Percentiles rank a stretch among this genome's conserved stretches.
Evolutionary conservation across 108 stramenopile species (phyloP).

Genomic region (Nannochloropsis oceanica): DNA sequence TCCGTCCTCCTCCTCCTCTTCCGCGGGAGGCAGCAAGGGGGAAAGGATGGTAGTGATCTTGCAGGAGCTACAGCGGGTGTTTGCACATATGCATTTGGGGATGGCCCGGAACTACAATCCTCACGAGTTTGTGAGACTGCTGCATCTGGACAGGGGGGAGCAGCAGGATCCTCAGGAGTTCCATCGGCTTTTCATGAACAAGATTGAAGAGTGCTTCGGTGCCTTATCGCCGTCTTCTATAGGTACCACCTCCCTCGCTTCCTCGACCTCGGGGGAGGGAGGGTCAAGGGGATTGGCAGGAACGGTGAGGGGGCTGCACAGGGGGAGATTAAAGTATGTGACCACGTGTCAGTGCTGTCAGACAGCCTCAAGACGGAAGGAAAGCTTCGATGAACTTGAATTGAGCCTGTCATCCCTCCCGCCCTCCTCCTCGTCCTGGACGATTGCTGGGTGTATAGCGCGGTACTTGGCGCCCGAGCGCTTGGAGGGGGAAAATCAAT

Average conservation of each 20-base stretch:
- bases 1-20: neutral
- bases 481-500: slow-evolving; percentile 20
- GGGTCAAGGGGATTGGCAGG: neutral
- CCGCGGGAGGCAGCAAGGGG: neutral
- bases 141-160: slow-evolving; percentile 4
- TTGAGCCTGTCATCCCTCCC: neutral
- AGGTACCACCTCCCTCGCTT: neutral
- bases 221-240: neutral
- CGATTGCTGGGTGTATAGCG: slow-evolving; percentile 7
- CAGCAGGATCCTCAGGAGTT: slow-evolving; percentile 36
- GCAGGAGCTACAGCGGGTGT: slow-evolving; percentile 26
- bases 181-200: slow-evolving; percentile 15
- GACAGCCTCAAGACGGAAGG: neutral
- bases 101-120: slow-evolving; percentile 7
- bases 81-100: slow-evolving; percentile 19
- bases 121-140: slow-evolving; percentile 2
- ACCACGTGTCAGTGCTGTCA: slow-evolving; percentile 16
- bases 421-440: neutral
- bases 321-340: slow-evolving; percentile 15
- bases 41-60: neutral
- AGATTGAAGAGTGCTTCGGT: slow-evolving; percentile 23
- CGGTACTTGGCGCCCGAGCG: slow-evolving; percentile 5
- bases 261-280: neutral
- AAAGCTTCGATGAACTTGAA: slow-evolving; percentile 27
- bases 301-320: neutral